Evolutionary conservation across 805 yeast species (phyloP).

Genomic region (Sugiyamaella americana): DNA sequence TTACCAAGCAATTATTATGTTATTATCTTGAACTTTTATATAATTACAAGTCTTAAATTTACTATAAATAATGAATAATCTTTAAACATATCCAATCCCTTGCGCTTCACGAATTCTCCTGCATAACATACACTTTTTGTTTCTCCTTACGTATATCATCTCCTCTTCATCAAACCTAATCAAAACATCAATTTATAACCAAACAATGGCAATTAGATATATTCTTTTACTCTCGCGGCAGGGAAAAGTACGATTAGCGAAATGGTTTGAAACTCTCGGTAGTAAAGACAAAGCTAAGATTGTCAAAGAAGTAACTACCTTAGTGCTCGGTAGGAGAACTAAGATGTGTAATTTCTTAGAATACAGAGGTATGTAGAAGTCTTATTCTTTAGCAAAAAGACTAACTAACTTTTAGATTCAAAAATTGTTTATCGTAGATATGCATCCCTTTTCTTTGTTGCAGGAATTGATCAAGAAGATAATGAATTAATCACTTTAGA

Average conservation of each 20-base stretch:
- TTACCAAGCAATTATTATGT: too few species aligned
- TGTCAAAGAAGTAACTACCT: conserved; percentile 77
- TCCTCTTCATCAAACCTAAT: too few species aligned
- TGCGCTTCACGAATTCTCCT: too few species aligned
- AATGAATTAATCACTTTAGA: conserved; percentile 86
- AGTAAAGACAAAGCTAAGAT: conserved; percentile 81
- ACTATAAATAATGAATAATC: too few species aligned
- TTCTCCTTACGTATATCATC: too few species aligned
- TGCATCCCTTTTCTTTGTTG: conserved; percentile 86
- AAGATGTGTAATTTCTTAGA: conserved; percentile 95
- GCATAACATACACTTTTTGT: too few species aligned
- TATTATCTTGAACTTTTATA: too few species aligned
- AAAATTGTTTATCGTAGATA: conserved; percentile 88
- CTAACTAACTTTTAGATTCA: conserved; percentile 39
- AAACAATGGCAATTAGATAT: conserved; percentile 67
- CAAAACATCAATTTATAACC: too few species aligned
- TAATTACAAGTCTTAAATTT: too few species aligned
- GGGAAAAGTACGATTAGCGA: conserved; percentile 87
- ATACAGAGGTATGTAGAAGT: conserved; percentile 44
- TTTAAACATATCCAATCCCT: too few species aligned
- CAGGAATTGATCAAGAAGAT: conserved; percentile 76
- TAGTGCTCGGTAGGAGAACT: conserved; percentile 77
- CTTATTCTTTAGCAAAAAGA: neutral
- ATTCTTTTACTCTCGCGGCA: conserved; percentile 81
- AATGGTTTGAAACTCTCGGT: conserved; percentile 85